Evolutionary conservation across 2,329 filamentous ascomycete species (phyloP), one percentile per base, ranked within the genome.

Genomic region (Pestalotiopsis sp.): DNA sequence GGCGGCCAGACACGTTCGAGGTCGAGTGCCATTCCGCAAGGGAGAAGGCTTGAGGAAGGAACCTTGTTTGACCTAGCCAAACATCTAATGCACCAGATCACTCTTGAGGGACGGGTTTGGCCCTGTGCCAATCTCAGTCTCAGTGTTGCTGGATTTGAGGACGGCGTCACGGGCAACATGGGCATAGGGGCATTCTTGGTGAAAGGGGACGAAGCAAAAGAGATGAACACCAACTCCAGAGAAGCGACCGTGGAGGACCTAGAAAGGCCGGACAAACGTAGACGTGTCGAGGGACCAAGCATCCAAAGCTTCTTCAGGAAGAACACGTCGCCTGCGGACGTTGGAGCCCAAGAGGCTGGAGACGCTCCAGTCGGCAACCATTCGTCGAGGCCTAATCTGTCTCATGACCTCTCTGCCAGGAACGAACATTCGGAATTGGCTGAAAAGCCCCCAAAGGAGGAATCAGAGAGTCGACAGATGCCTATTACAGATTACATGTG

Each of bases 91-190:
- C 87, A 87, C 27, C 94, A 97, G 74, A 90, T 97, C 45, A 85
- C 93, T 12, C 86, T 88, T 1, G 94, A 97, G 72, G 94, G 93
- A 1, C 84, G 87, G 65, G 91, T 93, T 17, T 98, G 94, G 94
- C 96, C 96, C 6, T 98, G 96, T 77, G 86, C 90, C n/a, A 96
- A 97, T 76, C 84, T 99, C 9, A 96, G 93, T 69, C 82, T 98
- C 60, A 95, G 92, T 72, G 93, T 98, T 27, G 91, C 90, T n/a
- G 95, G 94, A 0, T 98, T 98, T 72, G 95, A 98, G 78, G 94
- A 98, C 72, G 93, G 93, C 2, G 84, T 95, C 69, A 89, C 87
- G 56, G 92, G 93, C 4, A 98, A 97, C 76, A 91, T 91, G 84
- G 93, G 92, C 41, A 98, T 99, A 73, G 91, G 92, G 59, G 86